Percentiles rank a stretch among this genome's conserved stretches.
phyloP scores from a whole-genome alignment of 1,284 basidiomycete genomes.

The Papiliotrema fonsecae region DNA sequence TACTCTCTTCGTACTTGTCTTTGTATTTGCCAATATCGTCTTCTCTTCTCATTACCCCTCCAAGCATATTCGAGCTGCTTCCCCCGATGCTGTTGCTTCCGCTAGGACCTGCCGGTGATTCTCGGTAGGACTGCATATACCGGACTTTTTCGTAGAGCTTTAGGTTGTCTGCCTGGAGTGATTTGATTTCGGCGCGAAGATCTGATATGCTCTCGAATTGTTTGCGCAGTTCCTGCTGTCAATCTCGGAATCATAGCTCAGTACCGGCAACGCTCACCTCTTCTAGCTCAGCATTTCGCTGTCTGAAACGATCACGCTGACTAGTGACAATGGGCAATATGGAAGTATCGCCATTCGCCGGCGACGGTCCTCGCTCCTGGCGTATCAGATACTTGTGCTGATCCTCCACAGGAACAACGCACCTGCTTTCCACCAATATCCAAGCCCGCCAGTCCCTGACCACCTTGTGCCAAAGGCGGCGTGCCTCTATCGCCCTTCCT shows the following conservation, averaged over 20 bases:
- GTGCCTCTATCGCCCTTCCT: slow-evolving; percentile 19
- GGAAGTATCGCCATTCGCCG: slow-evolving; percentile 63
- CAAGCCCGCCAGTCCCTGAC: slow-evolving; percentile 60
- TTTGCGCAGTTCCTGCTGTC: slow-evolving; percentile 72
- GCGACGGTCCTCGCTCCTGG: slow-evolving; percentile 30
- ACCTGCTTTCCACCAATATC: slow-evolving; percentile 58
- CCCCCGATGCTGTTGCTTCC: too few species aligned
- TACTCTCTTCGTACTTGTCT: slow-evolving; percentile 85
- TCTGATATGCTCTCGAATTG: slow-evolving; percentile 92
- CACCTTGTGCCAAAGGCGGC: slow-evolving; percentile 14
- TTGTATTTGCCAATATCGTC: slow-evolving; percentile 86
- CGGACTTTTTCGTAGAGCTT: slow-evolving; percentile 95
- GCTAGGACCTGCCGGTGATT: slow-evolving; percentile 14
- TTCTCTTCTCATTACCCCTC: slow-evolving; percentile 42
- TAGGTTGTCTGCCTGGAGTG: slow-evolving; percentile 82
- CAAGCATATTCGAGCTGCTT: slow-evolving; percentile 28
- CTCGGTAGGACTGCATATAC: slow-evolving; percentile 87
- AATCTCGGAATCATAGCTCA: not conserved
- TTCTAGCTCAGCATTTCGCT: slow-evolving; percentile 92
- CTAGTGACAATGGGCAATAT: slow-evolving; percentile 94
- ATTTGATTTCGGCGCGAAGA: slow-evolving; percentile 78
- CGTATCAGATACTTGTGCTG: not conserved
- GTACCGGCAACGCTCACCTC: slow-evolving; percentile 60
- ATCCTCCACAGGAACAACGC: not conserved
- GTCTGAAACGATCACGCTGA: slow-evolving; percentile 91